phyloP scores from a whole-genome alignment of 2,329 filamentous ascomycete species.

The Botryotinia convoluta region DNA sequence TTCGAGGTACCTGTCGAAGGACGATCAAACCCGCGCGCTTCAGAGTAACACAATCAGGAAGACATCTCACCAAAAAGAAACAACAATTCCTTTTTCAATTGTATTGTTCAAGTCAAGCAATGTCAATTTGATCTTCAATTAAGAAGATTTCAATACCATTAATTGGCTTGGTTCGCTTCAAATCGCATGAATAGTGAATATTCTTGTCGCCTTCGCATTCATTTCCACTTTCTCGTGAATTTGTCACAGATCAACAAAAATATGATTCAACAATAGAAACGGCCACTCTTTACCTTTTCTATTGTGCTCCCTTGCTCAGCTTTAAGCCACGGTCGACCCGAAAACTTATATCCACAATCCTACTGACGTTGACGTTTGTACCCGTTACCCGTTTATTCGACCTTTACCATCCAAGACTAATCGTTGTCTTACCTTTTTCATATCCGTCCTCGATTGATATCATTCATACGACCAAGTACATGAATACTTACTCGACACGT shows the following conservation, averaged over 20 bases:
- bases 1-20: neutral
- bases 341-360: conserved; percentile 1
- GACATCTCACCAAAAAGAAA: neutral
- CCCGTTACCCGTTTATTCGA: neutral
- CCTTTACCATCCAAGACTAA: neutral
- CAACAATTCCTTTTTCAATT: neutral
- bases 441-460: neutral
- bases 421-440: conserved; percentile 1
- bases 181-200: neutral
- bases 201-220: neutral
- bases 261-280: conserved; percentile 9
- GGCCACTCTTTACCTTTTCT: neutral
- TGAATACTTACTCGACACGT: neutral
- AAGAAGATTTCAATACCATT: neutral
- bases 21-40: conserved; percentile 19
- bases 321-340: conserved; percentile 6
- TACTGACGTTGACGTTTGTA: neutral
- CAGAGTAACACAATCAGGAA: neutral
- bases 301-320: conserved; percentile 7
- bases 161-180: neutral
- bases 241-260: neutral
- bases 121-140: conserved; percentile 12
- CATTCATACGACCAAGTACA: neutral
- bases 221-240: neutral
- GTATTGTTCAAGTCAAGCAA: neutral